These are phyloP conservation scores for Trichoderma koningiopsis DNA, from an alignment of 2,329 filamentous ascomycete species.

Conservation along the genomic window DNA sequence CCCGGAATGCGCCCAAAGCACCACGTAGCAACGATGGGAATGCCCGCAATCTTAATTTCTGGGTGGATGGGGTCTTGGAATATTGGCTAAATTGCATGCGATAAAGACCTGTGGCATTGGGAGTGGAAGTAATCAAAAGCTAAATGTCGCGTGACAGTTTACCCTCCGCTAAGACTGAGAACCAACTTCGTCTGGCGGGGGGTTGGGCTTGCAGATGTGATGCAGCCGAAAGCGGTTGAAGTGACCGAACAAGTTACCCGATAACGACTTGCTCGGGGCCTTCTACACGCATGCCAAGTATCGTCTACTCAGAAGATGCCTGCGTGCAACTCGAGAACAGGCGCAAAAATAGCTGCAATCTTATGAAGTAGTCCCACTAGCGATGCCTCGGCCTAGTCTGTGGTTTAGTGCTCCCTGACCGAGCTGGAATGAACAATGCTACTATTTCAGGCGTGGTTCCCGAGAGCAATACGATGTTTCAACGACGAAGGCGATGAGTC, in stretches of 20 bases:
- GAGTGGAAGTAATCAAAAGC: not conserved
- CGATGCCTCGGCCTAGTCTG: not conserved
- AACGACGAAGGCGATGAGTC: not conserved
- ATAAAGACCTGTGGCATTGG: slow-evolving; percentile 11
- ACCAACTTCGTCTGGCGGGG: not conserved
- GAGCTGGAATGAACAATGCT: not conserved
- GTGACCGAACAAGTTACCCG: not conserved
- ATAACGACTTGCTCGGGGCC: not conserved
- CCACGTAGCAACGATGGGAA: slow-evolving; percentile 17
- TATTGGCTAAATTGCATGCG: slow-evolving; percentile 16
- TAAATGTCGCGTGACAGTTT: slow-evolving; percentile 12
- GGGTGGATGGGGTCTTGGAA: slow-evolving; percentile 2
- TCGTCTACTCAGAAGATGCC: not conserved
- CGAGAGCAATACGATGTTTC: not conserved
- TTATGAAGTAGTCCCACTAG: not conserved
- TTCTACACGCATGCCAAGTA: not conserved
- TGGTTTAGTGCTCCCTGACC: not conserved
- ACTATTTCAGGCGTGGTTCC: not conserved
- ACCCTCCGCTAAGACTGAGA: not conserved
- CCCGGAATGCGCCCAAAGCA: slow-evolving; percentile 15
- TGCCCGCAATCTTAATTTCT: not conserved
- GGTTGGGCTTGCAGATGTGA: not conserved
- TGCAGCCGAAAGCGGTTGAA: not conserved
- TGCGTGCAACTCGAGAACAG: not conserved
- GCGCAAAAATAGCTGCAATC: not conserved